These are phyloP conservation scores for Calonectria montana DNA, from an alignment of 2,329 filamentous ascomycete genomes.

Conservation along the genomic window DNA sequence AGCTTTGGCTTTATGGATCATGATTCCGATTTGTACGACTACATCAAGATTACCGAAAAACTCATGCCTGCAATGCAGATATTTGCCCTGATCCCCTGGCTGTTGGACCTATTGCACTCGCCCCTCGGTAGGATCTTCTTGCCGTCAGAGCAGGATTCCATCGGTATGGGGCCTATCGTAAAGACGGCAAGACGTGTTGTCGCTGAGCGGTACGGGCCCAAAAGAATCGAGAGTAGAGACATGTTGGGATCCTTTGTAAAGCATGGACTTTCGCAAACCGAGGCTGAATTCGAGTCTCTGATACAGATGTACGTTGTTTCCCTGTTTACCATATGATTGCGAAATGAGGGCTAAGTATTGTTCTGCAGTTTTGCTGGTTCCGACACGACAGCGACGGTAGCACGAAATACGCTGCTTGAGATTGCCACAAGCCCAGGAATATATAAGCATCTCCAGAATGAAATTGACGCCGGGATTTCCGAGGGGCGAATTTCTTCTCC, in stretches of 20 bases:
- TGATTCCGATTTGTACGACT: background rate
- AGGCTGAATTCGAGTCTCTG: slow-evolving; percentile 12
- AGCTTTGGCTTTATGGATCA: slow-evolving; percentile 13
- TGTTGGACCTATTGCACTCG: slow-evolving; percentile 5
- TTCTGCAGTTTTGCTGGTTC: slow-evolving; percentile 18
- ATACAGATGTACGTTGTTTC: background rate
- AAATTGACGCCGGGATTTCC: slow-evolving; percentile 5
- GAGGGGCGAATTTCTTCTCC: background rate
- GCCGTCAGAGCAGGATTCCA: slow-evolving; percentile 13
- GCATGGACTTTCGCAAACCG: slow-evolving; percentile 6
- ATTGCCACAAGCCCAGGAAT: background rate
- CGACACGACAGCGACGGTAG: slow-evolving; percentile 12
- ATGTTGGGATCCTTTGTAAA: slow-evolving; percentile 16
- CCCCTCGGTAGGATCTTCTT: slow-evolving; percentile 5
- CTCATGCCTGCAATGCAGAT: slow-evolving; percentile 4
- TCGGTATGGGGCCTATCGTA: slow-evolving; percentile 11
- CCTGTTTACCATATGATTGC: background rate
- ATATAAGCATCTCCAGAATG: background rate
- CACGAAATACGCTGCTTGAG: background rate
- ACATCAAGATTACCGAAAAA: background rate
- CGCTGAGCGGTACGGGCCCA: background rate
- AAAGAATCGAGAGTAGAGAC: background rate
- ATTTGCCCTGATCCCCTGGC: slow-evolving; percentile 12
- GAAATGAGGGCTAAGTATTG: background rate
- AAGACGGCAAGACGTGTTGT: slow-evolving; percentile 5